Conservation (phyloP, 164 flowering plant genomes). For the Aristolochia fimbriata region DNA sequence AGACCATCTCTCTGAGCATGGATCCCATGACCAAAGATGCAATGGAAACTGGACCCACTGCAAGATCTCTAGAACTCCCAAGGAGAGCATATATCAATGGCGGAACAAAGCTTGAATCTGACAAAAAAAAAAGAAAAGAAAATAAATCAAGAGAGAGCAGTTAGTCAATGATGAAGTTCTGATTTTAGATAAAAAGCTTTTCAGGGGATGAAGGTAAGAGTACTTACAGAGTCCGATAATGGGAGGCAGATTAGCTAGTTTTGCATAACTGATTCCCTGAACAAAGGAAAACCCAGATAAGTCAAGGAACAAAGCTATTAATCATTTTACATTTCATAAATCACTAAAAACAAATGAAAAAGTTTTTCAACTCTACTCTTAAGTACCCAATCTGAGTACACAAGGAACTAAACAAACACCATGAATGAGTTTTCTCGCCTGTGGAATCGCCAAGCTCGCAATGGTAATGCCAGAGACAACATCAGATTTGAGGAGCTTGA, state of each 20-base stretch:
- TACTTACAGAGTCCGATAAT: conserved; percentile 54
- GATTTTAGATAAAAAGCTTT: background rate
- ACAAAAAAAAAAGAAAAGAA: conserved; percentile 7
- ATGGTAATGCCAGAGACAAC: conserved; percentile 56
- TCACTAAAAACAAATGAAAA: conserved; percentile 1
- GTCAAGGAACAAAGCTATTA: background rate
- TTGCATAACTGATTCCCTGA: conserved; percentile 64
- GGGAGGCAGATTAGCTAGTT: conserved; percentile 55
- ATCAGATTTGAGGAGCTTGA: conserved; percentile 35
- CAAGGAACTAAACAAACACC: background rate
- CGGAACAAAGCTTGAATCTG: conserved; percentile 71
- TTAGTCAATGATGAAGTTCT: background rate
- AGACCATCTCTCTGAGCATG: conserved; percentile 36
- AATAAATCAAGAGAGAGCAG: conserved; percentile 1
- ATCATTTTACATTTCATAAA: background rate
- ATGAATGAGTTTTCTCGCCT: conserved; percentile 14
- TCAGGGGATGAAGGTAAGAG: background rate
- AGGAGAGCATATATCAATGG: conserved; percentile 48
- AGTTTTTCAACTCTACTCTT: background rate
- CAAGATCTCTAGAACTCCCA: conserved; percentile 56
- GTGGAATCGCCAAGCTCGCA: conserved; percentile 63
- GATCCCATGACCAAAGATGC: conserved; percentile 57
- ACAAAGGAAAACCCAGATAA: conserved; percentile 1
- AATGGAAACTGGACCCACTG: conserved; percentile 51
- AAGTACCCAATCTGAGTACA: background rate